Percentiles rank a stretch among this genome's conserved stretches.
Evolutionary conservation across 495 filamentous ascomycete species (phyloP).

Genomic region (Trichoderma asperelloides): DNA sequence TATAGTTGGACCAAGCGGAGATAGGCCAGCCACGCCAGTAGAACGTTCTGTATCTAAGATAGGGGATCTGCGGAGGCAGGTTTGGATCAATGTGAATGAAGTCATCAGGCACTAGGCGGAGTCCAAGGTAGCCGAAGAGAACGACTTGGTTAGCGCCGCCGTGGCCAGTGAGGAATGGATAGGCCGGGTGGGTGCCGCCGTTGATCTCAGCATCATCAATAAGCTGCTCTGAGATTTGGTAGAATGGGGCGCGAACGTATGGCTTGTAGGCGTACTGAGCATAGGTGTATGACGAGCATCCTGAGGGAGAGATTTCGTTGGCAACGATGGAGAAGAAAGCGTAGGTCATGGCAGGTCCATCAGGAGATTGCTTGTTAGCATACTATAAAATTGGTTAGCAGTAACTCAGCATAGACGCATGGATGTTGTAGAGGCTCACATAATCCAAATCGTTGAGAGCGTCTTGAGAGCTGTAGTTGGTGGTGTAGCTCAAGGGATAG

Average conservation of each 20-base stretch:
- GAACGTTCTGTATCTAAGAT: constrained; percentile 56
- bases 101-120: constrained; percentile 31
- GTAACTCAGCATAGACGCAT: not conserved
- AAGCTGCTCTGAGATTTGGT: constrained; percentile 62
- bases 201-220: constrained; percentile 55
- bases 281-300: constrained; percentile 50
- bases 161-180: constrained; percentile 51
- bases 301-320: constrained; percentile 42
- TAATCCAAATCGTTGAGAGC: constrained; percentile 48
- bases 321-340: constrained; percentile 46
- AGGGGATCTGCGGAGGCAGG: constrained; percentile 46
- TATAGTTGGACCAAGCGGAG: constrained; percentile 51
- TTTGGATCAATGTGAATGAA: constrained; percentile 45
- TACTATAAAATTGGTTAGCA: constrained; percentile 26
- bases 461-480: constrained; percentile 43
- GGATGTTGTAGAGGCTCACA: constrained; percentile 13
- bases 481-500: constrained; percentile 43
- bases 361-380: constrained; percentile 44
- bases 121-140: constrained; percentile 46
- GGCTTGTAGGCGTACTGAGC: constrained; percentile 40
- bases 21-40: constrained; percentile 63
- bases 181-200: constrained; percentile 50
- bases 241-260: constrained; percentile 47
- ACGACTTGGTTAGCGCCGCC: constrained; percentile 47
- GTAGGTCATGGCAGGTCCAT: constrained; percentile 57